Base-by-base conservation (phyloP, 768 basidiomycete species). In the Amanita exitialis region DNA sequence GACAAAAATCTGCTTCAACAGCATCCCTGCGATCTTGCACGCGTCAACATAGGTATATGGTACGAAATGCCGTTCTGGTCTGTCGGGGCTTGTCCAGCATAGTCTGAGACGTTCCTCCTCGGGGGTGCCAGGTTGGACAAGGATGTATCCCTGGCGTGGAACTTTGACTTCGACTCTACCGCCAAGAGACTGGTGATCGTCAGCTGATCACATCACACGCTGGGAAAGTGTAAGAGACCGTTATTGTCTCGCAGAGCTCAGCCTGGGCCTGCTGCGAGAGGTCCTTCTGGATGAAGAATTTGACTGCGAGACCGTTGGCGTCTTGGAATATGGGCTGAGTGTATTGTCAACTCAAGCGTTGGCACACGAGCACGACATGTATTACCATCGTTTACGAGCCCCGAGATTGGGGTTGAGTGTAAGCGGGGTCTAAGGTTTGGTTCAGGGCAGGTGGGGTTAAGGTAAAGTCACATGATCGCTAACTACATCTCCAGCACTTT, bases 251-350 rank as follows among this genome's bases (percentile, higher is more conserved):
- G 59, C 80, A 82, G 27, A 89, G 64, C 54, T 88, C 82, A 15
- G 81, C 80, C 57, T 85, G 83, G 18, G 79, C 70, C 57, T 82
- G 79, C 51, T 81, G 73, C 3, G 78, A 65, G 7, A 90, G 70
- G 62, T 90, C 86, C 59, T 86, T 87, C 61, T 90, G 87, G 16
- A 90, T 77, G 63, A 90, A 90, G 61, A 90, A 90, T 60, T 90
- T 90, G 72, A 87, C 66, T 2, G 85, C 76, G 47, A 85, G 64
- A 35, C 80, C 81, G 59, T 75, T 78, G 54, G 58, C 63, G 57
- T 86, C 86, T 62, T 86, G 83, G 51, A 89, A 89, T 53, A 88
- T 79, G 43, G 81, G 79, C 83, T 86, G 53, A 1, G 21, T 27
- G 1, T 49, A 18, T 42, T 16, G 47, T 46, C 34, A 44, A 44